Percentiles rank a stretch among this genome's conserved stretches.
Evolutionary conservation across 768 basidiomycete genomes (phyloP).

Genomic region (Suillus fuscotomentosus): DNA sequence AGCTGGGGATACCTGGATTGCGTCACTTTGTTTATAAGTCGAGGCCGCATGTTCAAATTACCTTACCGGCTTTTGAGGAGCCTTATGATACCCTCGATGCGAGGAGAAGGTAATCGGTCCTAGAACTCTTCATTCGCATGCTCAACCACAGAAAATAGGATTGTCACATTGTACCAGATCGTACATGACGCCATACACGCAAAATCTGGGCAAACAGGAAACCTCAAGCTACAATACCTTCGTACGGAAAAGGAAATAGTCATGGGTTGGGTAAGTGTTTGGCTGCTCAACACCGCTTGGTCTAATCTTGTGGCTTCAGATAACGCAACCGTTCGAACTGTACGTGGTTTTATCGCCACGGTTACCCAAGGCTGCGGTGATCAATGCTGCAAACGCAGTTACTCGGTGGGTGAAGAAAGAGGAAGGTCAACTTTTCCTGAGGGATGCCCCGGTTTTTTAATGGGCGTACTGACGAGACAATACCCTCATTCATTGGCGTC

Average conservation of each 20-base stretch:
- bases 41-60: slow-evolving; percentile 84
- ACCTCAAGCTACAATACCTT: slow-evolving; percentile 85
- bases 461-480: not conserved
- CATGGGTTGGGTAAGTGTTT: slow-evolving; percentile 84
- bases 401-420: slow-evolving; percentile 91
- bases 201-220: slow-evolving; percentile 77
- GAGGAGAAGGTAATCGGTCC: slow-evolving; percentile 51
- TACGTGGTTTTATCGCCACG: slow-evolving; percentile 81
- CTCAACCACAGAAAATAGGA: slow-evolving; percentile 38
- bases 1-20: slow-evolving; percentile 84
- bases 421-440: slow-evolving; percentile 77
- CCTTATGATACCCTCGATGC: slow-evolving; percentile 69
- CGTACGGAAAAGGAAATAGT: slow-evolving; percentile 84
- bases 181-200: slow-evolving; percentile 90
- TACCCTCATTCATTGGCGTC: not conserved
- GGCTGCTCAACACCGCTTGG: not conserved
- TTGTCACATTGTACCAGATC: slow-evolving; percentile 84
- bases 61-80: slow-evolving; percentile 81
- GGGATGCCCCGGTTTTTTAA: slow-evolving; percentile 88
- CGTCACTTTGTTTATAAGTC: slow-evolving; percentile 97
- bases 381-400: slow-evolving; percentile 87
- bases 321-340: slow-evolving; percentile 91
- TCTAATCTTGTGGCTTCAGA: slow-evolving; percentile 42
- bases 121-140: not conserved
- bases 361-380: slow-evolving; percentile 84